A percentile compares a stretch with the other conserved stretches of the same genome.
These are phyloP conservation scores for Cytospora piceicola DNA, from an alignment of 2,329 filamentous ascomycete species.

Conservation along the genomic window DNA sequence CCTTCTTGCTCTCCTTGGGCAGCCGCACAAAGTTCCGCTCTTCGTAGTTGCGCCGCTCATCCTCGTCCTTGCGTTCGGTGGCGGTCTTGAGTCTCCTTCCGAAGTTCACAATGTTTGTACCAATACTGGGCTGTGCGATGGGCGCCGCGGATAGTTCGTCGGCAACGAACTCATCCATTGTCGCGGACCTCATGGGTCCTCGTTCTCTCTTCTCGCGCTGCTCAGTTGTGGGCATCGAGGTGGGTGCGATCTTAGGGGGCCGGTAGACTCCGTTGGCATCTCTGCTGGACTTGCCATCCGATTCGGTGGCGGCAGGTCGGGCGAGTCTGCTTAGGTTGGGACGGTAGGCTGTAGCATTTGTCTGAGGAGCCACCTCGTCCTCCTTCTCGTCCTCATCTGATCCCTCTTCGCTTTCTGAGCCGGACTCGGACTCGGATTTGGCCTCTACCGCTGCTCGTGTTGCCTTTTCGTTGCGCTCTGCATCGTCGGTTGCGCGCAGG, in stretches of 20 bases:
- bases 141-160: conserved; percentile 84
- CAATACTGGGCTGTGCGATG: conserved; percentile 84
- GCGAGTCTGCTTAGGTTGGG: conserved; percentile 45
- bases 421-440: conserved; percentile 39
- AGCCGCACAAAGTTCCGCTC: conserved; percentile 90
- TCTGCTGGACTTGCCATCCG: conserved; percentile 39
- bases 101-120: conserved; percentile 80
- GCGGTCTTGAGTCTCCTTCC: conserved; percentile 81
- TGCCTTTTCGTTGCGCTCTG: conserved; percentile 52
- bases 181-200: conserved; percentile 72
- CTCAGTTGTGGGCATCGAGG: conserved; percentile 74
- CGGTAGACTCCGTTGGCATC: conserved; percentile 76
- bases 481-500: conserved; percentile 81
- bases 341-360: conserved; percentile 40
- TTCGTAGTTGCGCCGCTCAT: conserved; percentile 83
- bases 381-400: conserved; percentile 41
- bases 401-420: conserved; percentile 44
- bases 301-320: conserved; percentile 39
- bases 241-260: conserved; percentile 85
- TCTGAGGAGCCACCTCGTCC: conserved; percentile 36
- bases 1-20: conserved; percentile 87
- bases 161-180: conserved; percentile 89
- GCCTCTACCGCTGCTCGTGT: conserved; percentile 43
- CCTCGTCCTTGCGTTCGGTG: conserved; percentile 75
- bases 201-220: conserved; percentile 65